Evolutionary conservation across 352 stramenopile genomes (phyloP).

Genomic region (Lagenidium sp.): DNA sequence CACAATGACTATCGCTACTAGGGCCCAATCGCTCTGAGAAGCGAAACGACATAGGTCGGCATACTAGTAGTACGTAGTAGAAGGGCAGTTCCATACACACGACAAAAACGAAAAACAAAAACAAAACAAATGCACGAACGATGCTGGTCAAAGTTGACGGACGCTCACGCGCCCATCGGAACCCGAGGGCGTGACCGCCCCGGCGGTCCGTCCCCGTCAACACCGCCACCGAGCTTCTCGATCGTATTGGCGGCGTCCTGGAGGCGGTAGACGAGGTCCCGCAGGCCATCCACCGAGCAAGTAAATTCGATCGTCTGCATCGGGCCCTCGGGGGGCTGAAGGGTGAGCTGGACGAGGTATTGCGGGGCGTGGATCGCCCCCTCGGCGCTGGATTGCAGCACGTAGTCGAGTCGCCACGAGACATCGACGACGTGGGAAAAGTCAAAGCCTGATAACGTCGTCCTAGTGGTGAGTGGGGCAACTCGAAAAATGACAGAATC

Average conservation of each 20-base stretch:
- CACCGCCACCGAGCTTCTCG: too few relatives aligned
- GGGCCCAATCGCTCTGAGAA: not conserved
- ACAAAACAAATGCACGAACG: not conserved
- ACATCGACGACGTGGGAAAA: slow-evolving; percentile 68
- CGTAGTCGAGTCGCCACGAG: slow-evolving; percentile 64
- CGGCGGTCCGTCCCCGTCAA: too few relatives aligned
- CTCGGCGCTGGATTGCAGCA: slow-evolving; percentile 39
- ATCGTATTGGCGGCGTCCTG: slow-evolving; percentile 54
- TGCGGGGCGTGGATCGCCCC: slow-evolving; percentile 43
- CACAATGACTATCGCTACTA: slow-evolving; percentile 41
- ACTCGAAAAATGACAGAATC: too few relatives aligned
- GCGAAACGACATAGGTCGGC: too few relatives aligned
- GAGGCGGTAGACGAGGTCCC: slow-evolving; percentile 58
- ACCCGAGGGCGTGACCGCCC: too few relatives aligned
- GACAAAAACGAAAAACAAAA: not conserved
- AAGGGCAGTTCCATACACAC: too few relatives aligned
- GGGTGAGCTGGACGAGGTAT: slow-evolving; percentile 58
- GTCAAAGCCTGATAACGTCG: slow-evolving; percentile 69
- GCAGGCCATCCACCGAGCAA: slow-evolving; percentile 62
- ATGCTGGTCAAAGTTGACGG: not conserved
- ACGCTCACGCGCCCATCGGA: not conserved
- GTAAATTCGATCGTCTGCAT: slow-evolving; percentile 36
- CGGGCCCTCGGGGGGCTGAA: slow-evolving; percentile 31
- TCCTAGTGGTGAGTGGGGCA: too few relatives aligned
- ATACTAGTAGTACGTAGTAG: too few relatives aligned